Evolutionary conservation across 2,329 filamentous ascomycete species (phyloP), one percentile per base, ranked within the genome.

Genomic region (Trichoderma sp.): DNA sequence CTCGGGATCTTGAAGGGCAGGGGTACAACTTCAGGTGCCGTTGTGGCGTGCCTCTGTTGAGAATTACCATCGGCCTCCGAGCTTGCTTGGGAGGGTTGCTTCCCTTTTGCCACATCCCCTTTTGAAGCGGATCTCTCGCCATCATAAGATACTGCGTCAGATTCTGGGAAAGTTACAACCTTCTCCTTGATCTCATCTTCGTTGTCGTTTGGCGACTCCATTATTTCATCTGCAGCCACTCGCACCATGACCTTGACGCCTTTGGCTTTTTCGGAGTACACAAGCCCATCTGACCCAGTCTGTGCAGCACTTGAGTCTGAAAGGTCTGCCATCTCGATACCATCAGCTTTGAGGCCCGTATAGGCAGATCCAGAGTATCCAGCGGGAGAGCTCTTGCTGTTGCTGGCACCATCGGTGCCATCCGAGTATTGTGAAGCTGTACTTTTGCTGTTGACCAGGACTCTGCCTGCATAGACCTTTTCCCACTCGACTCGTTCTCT

Each of bases 401-500:
- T 85, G 74, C 81, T 86, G 2, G 82, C 82, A 71, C 83, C 79
- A 55, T 85, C 85, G 26, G 83, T 86, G 34, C 86, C 80, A 12
- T 85, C 87, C 0, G 87, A 91, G 36, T 87, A 85, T 26, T 81
- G 81, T 1, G 84, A 84, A 3, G 74, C 77, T 17, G 78, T 77
- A 8, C 78, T 74, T 68, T 79, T 83, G 12, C 78, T 74, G 67
- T 79, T 83, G 63, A 74, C 73, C 6, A 73, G 73, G 28, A 84
- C 81, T 70, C 88, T 88, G 73, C 92, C 85, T 0, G 92, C 93
- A 75, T 97, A 96, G 2, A 88, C 84, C 6, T 88, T 87, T 78
- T 98, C 95, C 95, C 95, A 98, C 73, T 90, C 83, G 7, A 83
- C 83, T 58, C 88, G 86, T 73, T 93, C 91, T 6, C 85, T 85